Evolutionary conservation across 2,329 filamentous ascomycete species (phyloP).

Genomic region (Tolypocladium ophioglossoides): DNA sequence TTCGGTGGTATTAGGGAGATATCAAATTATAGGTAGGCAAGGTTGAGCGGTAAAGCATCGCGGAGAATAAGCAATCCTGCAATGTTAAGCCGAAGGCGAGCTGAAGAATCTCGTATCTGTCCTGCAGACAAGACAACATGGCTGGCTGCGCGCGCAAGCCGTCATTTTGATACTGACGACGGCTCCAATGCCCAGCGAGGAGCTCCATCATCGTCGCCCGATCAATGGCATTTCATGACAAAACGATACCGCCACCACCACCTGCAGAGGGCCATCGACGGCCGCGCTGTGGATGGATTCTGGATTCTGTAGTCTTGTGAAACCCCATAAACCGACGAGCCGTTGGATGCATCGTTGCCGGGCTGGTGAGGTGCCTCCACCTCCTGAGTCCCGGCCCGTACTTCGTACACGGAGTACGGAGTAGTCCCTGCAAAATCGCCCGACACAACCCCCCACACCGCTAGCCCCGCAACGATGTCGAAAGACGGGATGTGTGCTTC

Average conservation of each 20-base stretch:
- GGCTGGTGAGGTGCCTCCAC: neutral
- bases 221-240: too few species aligned
- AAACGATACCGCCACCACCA: too few species aligned
- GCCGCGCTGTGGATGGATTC: too few species aligned
- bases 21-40: neutral
- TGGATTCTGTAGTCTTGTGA: too few species aligned
- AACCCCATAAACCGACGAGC: too few species aligned
- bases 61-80: neutral
- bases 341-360: neutral
- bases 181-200: neutral
- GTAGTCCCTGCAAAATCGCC: neutral
- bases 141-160: neutral
- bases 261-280: too few species aligned
- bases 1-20: neutral
- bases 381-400: neutral
- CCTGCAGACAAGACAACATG: neutral
- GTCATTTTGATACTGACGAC: neutral
- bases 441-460: neutral
- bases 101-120: neutral
- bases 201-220: too few species aligned
- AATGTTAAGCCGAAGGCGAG: neutral
- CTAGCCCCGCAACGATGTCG: neutral
- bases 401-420: too few species aligned
- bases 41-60: neutral
- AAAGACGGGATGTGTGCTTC: neutral